These are phyloP conservation scores for Cercophora samala DNA, from an alignment of 495 filamentous ascomycete species.

Conservation along the genomic window DNA sequence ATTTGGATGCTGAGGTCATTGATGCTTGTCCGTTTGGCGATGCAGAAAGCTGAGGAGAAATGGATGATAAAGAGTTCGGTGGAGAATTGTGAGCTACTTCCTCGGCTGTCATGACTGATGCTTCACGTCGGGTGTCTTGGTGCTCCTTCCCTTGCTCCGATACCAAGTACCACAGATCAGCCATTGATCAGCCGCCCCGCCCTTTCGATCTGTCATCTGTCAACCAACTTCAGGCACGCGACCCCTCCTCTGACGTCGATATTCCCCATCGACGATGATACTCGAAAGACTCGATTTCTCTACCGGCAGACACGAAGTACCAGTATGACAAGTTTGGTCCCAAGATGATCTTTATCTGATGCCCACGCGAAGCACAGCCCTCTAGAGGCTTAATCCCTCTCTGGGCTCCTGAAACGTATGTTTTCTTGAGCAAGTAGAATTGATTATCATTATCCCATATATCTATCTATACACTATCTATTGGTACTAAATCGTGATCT, in stretches of 20 bases:
- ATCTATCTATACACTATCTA: not conserved
- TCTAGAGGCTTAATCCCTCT: too few relatives aligned
- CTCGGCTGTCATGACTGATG: not conserved
- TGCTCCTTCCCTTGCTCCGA: not conserved
- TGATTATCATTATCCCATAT: not conserved
- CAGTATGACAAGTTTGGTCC: not conserved
- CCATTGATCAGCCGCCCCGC: not conserved
- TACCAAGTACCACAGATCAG: not conserved
- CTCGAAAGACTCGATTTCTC: not conserved
- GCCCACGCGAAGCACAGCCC: too few relatives aligned
- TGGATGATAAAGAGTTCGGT: too few relatives aligned
- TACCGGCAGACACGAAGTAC: too few relatives aligned
- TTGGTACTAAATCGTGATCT: not conserved
- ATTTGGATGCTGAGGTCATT: not conserved
- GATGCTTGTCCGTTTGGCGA: not conserved
- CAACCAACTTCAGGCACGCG: constrained; percentile 12
- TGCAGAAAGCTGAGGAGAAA: not conserved
- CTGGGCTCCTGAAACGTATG: too few relatives aligned
- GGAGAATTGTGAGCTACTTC: not conserved
- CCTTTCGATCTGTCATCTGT: constrained; percentile 9
- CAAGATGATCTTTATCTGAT: not conserved
- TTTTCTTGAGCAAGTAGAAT: too few relatives aligned
- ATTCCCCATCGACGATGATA: not conserved
- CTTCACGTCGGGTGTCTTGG: not conserved
- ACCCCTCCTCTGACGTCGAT: constrained; percentile 17